phyloP scores from a whole-genome alignment of 192 early-diverging fungal genomes.

The Coemansia sp. region DNA sequence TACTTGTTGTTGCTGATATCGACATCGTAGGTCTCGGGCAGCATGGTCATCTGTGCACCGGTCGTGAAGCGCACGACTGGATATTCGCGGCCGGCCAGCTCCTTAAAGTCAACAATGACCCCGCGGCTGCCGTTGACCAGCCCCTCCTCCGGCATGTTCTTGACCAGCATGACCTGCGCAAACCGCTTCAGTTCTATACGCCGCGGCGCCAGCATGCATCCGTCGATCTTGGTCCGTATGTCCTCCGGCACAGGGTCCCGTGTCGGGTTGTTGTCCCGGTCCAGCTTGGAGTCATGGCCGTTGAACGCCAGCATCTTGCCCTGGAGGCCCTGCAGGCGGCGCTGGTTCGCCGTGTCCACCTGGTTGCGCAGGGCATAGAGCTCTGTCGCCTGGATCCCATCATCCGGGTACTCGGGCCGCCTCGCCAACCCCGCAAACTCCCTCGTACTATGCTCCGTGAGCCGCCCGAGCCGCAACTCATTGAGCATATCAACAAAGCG shows the following conservation, averaged over 20 bases:
- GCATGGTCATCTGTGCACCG: slow-evolving; percentile 48
- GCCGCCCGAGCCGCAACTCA: slow-evolving; percentile 70
- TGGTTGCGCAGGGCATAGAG: slow-evolving; percentile 70
- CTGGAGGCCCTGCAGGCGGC: slow-evolving; percentile 49
- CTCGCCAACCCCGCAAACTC: slow-evolving; percentile 51
- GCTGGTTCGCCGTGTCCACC: slow-evolving; percentile 67
- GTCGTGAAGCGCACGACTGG: slow-evolving; percentile 44
- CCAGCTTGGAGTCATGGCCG: slow-evolving; percentile 40
- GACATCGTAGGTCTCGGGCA: slow-evolving; percentile 51
- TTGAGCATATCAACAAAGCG: slow-evolving; percentile 77
- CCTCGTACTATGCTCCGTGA: slow-evolving; percentile 52
- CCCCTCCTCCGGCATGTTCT: slow-evolving; percentile 56
- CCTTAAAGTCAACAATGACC: slow-evolving; percentile 43
- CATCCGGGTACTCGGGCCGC: slow-evolving; percentile 51
- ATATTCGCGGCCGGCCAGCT: slow-evolving; percentile 27
- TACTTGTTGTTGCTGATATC: slow-evolving; percentile 45
- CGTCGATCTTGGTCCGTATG: slow-evolving; percentile 21
- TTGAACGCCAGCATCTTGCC: slow-evolving; percentile 49
- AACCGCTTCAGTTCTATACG: slow-evolving; percentile 61
- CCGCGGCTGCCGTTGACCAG: slow-evolving; percentile 83
- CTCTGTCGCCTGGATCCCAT: slow-evolving; percentile 62
- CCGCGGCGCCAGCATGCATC: slow-evolving; percentile 38
- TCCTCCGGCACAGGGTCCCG: slow-evolving; percentile 8
- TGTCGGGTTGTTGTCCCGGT: neutral
- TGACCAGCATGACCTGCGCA: slow-evolving; percentile 87